Conservation (phyloP, 2,329 filamentous ascomycete genomes). For the Beauveria medogensis region DNA sequence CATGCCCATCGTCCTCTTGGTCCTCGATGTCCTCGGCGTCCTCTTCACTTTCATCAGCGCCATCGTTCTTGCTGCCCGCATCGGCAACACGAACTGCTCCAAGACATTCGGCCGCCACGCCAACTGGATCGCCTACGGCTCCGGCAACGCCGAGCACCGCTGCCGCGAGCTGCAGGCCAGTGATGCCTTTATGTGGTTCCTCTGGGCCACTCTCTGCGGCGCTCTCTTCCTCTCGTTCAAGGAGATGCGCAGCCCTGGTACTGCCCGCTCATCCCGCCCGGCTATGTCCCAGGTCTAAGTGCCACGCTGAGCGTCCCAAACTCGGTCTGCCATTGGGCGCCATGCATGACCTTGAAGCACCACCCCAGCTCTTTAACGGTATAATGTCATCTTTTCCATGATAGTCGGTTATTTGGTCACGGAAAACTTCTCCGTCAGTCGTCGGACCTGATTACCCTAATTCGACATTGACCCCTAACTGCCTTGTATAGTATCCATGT, state of each 20-base stretch:
- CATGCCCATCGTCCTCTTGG: slow-evolving; percentile 44
- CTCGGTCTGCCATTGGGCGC: not conserved
- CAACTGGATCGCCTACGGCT: slow-evolving; percentile 57
- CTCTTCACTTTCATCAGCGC: slow-evolving; percentile 65
- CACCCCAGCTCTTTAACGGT: not conserved
- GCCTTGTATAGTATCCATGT: not conserved
- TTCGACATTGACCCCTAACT: too few relatives aligned
- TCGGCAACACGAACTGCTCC: slow-evolving; percentile 61
- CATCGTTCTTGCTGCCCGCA: slow-evolving; percentile 62
- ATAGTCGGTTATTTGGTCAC: not conserved
- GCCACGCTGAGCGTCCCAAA: not conserved
- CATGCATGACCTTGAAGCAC: not conserved
- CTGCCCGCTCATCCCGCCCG: slow-evolving; percentile 35
- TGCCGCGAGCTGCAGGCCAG: slow-evolving; percentile 70
- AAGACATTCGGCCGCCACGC: slow-evolving; percentile 30
- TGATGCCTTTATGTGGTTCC: slow-evolving; percentile 72
- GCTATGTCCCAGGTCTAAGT: slow-evolving; percentile 47
- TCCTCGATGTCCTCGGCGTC: slow-evolving; percentile 49
- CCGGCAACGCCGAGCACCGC: slow-evolving; percentile 49
- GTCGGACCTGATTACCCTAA: too few relatives aligned
- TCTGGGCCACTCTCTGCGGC: slow-evolving; percentile 54
- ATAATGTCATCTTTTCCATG: not conserved
- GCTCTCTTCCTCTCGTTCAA: slow-evolving; percentile 48
- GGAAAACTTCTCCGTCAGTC: not conserved
- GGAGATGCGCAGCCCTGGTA: slow-evolving; percentile 40